Base-by-base conservation (phyloP, 495 filamentous ascomycete species). In the Poronia punctata region DNA sequence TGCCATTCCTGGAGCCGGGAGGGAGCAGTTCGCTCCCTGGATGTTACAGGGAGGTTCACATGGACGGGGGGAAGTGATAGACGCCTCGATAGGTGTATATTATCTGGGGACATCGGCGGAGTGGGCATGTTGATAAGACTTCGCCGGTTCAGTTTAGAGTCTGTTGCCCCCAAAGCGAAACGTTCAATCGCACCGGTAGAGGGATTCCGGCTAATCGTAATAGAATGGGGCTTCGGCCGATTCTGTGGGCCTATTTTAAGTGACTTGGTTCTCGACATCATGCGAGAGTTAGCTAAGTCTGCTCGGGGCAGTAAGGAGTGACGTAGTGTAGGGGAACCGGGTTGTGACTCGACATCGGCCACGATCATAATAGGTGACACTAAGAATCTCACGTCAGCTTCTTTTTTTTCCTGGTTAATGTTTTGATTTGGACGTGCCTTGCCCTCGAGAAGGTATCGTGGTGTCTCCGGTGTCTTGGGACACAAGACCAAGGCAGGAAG, bases 291-390 rank as follows among this genome's bases (percentile, higher is more conserved):
- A 17, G 21, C 14, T 30, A 27, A 26, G 12, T 34, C 25, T 26
- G 43, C 17, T 21, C 42, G 39, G 15, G 37, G n/a, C 25, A 26
- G 17, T 31, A 22, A 21, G 21, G 34, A 25, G 15, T 5, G 21
- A 8, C 26, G 42, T 5, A 45, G 22, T 15, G 28, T 33, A 38
- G 42, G 35, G 5, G 40, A 36, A 9, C 32, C 40, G n/a, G 40
- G 37, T 34, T 21, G 45, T 4, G 53, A 45, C 26, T 45, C 30
- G 17, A 49, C 15, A 39, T 56, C 45, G 9, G 46, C 39, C 9
- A 56, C 45, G 0, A 56, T 40, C 43, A 56, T 56, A 21, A 56
- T 46, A 1, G 46, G 49, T 8, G 53, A 53, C 20, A 56, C n/a
- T n/a, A n/a, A n/a, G n/a, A n/a, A n/a, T n/a, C n/a, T n/a, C n/a